These are phyloP conservation scores for Azolla pinnata DNA, from an alignment of 75 land plant genomes.

Conservation along the genomic window DNA sequence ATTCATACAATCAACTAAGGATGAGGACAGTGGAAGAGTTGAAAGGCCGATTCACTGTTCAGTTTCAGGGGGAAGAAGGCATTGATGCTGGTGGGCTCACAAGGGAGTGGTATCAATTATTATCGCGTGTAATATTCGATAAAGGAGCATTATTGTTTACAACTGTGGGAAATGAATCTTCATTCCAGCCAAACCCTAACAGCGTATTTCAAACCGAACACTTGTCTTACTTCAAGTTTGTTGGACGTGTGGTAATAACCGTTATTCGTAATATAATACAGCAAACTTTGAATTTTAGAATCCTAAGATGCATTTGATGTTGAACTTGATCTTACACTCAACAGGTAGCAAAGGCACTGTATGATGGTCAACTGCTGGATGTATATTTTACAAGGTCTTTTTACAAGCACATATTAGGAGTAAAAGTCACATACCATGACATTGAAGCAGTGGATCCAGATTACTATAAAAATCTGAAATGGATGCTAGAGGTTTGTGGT, in stretches of 20 bases:
- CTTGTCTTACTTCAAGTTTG: conserved; percentile 42
- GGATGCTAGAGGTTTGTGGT: conserved; percentile 45
- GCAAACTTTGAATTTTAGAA: no score
- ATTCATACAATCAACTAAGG: conserved; percentile 38
- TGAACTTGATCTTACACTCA: not conserved
- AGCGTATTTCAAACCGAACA: conserved; percentile 42
- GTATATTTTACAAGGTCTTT: conserved; percentile 43
- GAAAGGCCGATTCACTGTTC: conserved; percentile 37
- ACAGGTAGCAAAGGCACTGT: conserved; percentile 43
- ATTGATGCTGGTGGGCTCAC: conserved; percentile 48
- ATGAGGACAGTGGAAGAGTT: conserved; percentile 35
- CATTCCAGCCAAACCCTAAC: conserved; percentile 44
- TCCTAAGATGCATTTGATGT: no score
- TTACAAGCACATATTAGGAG: conserved; percentile 38
- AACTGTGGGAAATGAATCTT: conserved; percentile 40
- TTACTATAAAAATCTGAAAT: conserved; percentile 35
- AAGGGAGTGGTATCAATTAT: conserved; percentile 40
- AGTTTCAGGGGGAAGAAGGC: conserved; percentile 42
- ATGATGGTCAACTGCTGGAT: conserved; percentile 40
- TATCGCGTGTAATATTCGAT: conserved; percentile 39
- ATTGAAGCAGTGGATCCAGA: conserved; percentile 43
- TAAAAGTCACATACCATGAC: conserved; percentile 38
- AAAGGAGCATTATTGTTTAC: conserved; percentile 45
- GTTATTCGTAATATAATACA: no score
- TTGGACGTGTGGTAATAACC: conserved; percentile 49